Evolutionary conservation across 495 filamentous ascomycete genomes (phyloP), one percentile per base, ranked within the genome.

Genomic region (Letharia columbiana): DNA sequence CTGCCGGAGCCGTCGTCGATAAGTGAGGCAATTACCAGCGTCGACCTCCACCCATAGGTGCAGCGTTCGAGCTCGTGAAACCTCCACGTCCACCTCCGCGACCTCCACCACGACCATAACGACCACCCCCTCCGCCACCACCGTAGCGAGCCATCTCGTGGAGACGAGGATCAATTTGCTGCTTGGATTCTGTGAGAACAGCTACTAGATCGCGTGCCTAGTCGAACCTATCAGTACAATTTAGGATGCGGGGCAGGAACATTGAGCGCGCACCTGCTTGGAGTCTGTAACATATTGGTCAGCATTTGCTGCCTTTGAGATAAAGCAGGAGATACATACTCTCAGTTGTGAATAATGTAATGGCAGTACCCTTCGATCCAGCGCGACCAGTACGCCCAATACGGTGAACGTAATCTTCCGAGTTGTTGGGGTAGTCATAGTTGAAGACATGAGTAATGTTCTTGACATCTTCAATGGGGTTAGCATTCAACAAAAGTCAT

Each of bases 371-470:
- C 62, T 86, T 86, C 71, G 91, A 90, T 70, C 94, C 94, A 60
- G 94, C 94, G 76, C 93, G 87, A 68, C 91, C 93, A 45, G 93
- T 98, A 76, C 91, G 86, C 70, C 89, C 94, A 77, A 98, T 98
- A 69, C 94, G 90, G 75, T 98, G 94, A 67, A 98, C 92, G 70
- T 98, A 98, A 73, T 97, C 93, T 78, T 98, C 93, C 78, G 94
- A 98, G 83, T 98, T 98, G 84, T 98, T 97, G 76, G 94, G 94
- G 77, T 96, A 96, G 79, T 98, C 94, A 89, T 97, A 98, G 88
- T 98, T 98, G 80, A 98, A 84, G 81, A 98, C 94, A 82, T 98
- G 94, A 78, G 93, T 97, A 80, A 98, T 98, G 84, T 98, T 93
- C 79, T 92, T 92, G 84, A 98, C 94, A 87, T 98, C 94, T 98